Evolutionary conservation across 495 filamentous ascomycete species (phyloP).

Genomic region (Aspergillus nanangensis): DNA sequence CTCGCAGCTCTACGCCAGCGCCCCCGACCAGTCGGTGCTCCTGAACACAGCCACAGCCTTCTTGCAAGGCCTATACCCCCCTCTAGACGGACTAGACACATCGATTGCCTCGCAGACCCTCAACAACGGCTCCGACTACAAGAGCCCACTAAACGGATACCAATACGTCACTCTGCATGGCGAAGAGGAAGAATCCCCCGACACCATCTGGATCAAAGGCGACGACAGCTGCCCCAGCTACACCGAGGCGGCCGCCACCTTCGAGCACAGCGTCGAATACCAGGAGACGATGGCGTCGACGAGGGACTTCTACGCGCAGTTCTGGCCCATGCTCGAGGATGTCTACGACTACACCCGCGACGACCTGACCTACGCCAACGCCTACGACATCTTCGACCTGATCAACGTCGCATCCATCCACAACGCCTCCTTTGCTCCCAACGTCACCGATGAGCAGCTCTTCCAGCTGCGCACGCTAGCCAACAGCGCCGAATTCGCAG

Average conservation of each 20-base stretch:
- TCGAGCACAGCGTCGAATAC: slow-evolving; percentile 55
- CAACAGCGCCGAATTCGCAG: not conserved
- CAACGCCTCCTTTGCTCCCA: slow-evolving; percentile 29
- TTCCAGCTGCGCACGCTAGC: slow-evolving; percentile 33
- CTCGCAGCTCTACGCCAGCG: slow-evolving; percentile 46
- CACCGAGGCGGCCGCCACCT: slow-evolving; percentile 15
- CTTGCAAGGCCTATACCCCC: slow-evolving; percentile 54
- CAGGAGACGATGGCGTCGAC: slow-evolving; percentile 41
- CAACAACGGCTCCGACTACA: slow-evolving; percentile 44
- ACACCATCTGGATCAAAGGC: slow-evolving; percentile 50
- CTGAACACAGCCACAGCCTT: slow-evolving; percentile 47
- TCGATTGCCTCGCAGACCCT: slow-evolving; percentile 28
- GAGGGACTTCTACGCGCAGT: slow-evolving; percentile 49
- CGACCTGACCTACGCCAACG: slow-evolving; percentile 58
- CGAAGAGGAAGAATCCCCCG: slow-evolving; percentile 33
- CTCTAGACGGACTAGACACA: slow-evolving; percentile 25
- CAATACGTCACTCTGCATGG: slow-evolving; percentile 42
- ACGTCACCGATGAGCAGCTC: slow-evolving; percentile 18
- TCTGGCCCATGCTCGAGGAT: slow-evolving; percentile 53
- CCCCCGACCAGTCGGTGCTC: slow-evolving; percentile 53
- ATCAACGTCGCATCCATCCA: slow-evolving; percentile 42
- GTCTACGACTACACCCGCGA: slow-evolving; percentile 36
- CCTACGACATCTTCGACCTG: slow-evolving; percentile 52
- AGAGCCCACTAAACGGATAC: slow-evolving; percentile 48
- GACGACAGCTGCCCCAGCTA: slow-evolving; percentile 5